A percentile compares a stretch with the other conserved stretches of the same genome.
These are phyloP conservation scores for Mortierella hygrophila DNA, from an alignment of 192 early-diverging fungal genomes.

Conservation along the genomic window DNA sequence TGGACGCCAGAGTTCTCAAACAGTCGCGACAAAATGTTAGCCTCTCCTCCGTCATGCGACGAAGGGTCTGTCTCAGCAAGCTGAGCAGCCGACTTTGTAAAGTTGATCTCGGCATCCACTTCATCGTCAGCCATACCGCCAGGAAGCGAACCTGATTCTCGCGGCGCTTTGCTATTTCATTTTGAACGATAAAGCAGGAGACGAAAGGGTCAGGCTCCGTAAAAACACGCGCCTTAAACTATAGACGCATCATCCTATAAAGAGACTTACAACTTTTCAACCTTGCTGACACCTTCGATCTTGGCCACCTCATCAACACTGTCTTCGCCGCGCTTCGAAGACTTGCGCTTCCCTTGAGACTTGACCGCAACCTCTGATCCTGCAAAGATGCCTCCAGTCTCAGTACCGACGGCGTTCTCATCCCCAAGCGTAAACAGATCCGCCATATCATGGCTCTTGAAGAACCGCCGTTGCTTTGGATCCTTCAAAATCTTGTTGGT, in stretches of 20 bases:
- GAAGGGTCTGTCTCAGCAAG: neutral
- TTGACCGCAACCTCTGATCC: constrained; percentile 72
- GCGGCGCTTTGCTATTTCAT: constrained; percentile 20
- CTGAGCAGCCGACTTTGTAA: neutral
- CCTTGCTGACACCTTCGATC: constrained; percentile 26
- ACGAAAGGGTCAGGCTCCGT: neutral
- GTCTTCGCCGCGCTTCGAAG: constrained; percentile 24
- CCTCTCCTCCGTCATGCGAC: constrained; percentile 43
- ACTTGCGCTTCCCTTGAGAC: constrained; percentile 13
- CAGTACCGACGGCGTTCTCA: constrained; percentile 70
- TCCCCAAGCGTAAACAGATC: constrained; percentile 88
- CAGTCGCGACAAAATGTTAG: constrained; percentile 81
- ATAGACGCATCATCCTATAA: neutral
- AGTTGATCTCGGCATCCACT: constrained; percentile 32
- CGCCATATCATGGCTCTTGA: constrained; percentile 85
- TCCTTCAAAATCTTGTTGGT: constrained; percentile 97
- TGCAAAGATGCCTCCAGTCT: constrained; percentile 89
- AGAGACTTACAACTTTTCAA: constrained; percentile 37
- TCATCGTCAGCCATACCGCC: constrained; percentile 31
- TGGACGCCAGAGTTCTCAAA: constrained; percentile 90
- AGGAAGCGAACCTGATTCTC: constrained; percentile 46
- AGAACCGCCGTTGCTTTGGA: constrained; percentile 90
- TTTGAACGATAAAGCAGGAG: neutral
- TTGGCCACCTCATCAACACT: constrained; percentile 35
- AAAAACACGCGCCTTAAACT: constrained; percentile 10